Evolutionary conservation across 2,329 filamentous ascomycete species (phyloP).

Genomic region (Fusarium xyrophilum): DNA sequence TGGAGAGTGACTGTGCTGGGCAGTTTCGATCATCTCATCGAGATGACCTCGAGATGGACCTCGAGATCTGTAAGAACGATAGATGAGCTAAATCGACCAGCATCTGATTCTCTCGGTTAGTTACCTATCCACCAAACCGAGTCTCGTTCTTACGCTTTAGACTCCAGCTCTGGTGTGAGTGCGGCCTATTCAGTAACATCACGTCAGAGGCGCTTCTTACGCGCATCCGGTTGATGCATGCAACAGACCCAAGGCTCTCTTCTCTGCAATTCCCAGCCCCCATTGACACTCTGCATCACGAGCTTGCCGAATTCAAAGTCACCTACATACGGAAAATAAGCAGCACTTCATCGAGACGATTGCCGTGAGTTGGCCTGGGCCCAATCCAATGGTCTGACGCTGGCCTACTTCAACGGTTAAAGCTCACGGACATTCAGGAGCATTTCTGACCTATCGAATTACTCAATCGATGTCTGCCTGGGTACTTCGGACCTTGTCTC

Average conservation of each 20-base stretch:
- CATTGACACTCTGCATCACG: constrained; percentile 30
- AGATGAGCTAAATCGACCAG: neutral
- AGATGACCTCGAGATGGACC: neutral
- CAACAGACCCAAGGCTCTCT: constrained; percentile 5
- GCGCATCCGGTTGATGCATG: constrained; percentile 33
- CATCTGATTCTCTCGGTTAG: neutral
- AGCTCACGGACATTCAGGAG: constrained; percentile 6
- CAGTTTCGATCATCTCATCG: neutral
- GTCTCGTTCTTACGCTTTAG: neutral
- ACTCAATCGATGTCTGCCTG: constrained; percentile 2
- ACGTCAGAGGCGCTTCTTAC: constrained; percentile 31
- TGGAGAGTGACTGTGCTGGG: neutral
- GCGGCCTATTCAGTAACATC: constrained; percentile 1
- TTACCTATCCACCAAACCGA: neutral
- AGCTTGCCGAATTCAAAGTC: constrained; percentile 11
- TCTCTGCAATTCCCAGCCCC: constrained; percentile 25
- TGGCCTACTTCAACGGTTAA: constrained; percentile 8
- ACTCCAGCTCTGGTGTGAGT: constrained; percentile 5
- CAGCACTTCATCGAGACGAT: constrained; percentile 28
- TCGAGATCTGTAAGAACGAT: neutral
- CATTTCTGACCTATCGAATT: constrained; percentile 21
- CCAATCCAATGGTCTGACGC: constrained; percentile 9
- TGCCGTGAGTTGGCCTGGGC: constrained; percentile 1
- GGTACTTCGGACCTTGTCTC: constrained; percentile 1
- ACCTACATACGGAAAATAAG: constrained; percentile 17